Base-by-base conservation (phyloP, 257 asterid genomes). In the Lithospermum erythrorhizon region DNA sequence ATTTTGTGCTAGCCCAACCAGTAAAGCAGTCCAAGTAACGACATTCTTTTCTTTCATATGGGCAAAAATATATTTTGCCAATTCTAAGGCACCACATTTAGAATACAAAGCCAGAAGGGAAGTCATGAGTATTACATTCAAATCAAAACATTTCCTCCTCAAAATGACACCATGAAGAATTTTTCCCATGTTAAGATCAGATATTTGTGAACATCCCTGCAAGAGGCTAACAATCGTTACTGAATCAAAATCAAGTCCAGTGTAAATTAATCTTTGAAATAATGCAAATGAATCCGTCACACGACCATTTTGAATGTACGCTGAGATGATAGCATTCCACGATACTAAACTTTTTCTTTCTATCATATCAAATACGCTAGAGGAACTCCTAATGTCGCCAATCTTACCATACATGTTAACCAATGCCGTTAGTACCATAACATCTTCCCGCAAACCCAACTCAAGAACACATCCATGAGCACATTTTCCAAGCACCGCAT, bases 381-480 rank as follows among this genome's bases (percentile, higher is more conserved):
- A 55, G 18, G 68, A 32, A 37, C 61, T 54, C 22, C 47, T 55
- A 32, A 64, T 4, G 29, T 64, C 61, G 55, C 68, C 62, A 32
- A 64, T 35, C 61, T 54, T 64, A 55, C 60, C 91, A 57, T 89
- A 87, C 95, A 84, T 84, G 73, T 87, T 94, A 59, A 82, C 85
- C 80, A 87, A 63, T 37, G 97, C 95, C 58, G 94, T 89, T 58
- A 91, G 90, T 55, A 82, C 84, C n/a, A 78, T 87, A 24, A 89
- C 78, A 71, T 87, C 94, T 84, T 81, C 66, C 79, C 75, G 75
- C 77, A 84, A 56, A 89, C 97, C 56, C 68, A 48, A 32, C 72
- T 76, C 74, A 89, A 64, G 56, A 89, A 70, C 89, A 68, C 83
- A 79, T 47, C 90, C 93, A 35, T 84, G 95, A 61, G 84, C 79